Percentiles rank a stretch among this genome's conserved stretches.
Evolutionary conservation across 371 early-diverging fungal species (phyloP).

Genomic region (Syncephalastrum racemosum): DNA sequence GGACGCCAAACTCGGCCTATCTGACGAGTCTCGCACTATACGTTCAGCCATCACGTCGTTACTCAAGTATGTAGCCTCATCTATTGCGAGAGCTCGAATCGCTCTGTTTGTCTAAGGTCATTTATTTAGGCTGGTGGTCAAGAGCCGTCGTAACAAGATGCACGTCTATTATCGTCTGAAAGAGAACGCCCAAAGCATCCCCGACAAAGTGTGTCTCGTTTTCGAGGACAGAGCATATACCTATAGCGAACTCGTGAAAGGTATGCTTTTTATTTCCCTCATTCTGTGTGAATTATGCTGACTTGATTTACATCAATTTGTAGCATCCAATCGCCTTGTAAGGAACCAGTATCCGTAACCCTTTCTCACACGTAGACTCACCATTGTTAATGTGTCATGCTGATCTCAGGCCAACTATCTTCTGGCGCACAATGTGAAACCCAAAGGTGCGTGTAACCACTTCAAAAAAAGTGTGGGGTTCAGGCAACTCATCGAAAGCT

Average conservation of each 20-base stretch:
- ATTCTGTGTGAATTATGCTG: background rate
- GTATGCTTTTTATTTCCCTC: conserved; percentile 7
- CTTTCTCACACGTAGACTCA: too few species aligned
- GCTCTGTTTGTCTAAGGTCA: background rate
- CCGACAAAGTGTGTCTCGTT: conserved; percentile 20
- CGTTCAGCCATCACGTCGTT: conserved; percentile 5
- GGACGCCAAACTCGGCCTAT: conserved; percentile 18
- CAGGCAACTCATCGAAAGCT: too few species aligned
- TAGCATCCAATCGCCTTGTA: conserved; percentile 28
- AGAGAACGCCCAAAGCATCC: conserved; percentile 20
- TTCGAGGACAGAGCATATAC: conserved; percentile 28
- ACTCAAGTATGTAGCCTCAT: conserved; percentile 13
- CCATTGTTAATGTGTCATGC: background rate
- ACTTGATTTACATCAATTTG: background rate
- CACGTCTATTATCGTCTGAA: conserved; percentile 31
- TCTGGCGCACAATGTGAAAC: conserved; percentile 21
- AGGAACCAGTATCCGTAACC: background rate
- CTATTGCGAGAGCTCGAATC: background rate
- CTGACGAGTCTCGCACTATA: conserved; percentile 19
- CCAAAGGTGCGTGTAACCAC: conserved; percentile 15
- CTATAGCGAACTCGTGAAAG: conserved; percentile 24
- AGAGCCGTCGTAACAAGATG: conserved; percentile 14
- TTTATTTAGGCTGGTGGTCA: background rate
- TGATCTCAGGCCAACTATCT: conserved; percentile 25
- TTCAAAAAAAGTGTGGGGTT: background rate